Conservation (phyloP, 2,329 filamentous ascomycete genomes). For the Fusarium brevicatenulatum region DNA sequence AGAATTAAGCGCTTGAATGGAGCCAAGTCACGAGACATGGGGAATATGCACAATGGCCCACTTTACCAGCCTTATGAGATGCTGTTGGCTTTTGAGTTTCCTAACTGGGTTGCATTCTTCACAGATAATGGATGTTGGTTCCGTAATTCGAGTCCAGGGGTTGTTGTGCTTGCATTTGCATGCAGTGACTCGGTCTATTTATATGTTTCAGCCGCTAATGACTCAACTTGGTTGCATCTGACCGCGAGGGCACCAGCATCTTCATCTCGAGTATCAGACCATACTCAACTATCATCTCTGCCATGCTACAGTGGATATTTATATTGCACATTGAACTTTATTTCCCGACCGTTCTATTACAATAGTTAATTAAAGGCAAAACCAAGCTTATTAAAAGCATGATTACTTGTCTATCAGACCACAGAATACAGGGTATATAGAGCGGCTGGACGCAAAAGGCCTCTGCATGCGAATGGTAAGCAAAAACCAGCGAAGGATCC, state of each 20-base stretch:
- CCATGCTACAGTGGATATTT: neutral
- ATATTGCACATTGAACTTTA: neutral
- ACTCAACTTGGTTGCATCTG: neutral
- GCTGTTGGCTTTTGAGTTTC: neutral
- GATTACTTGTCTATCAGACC: neutral
- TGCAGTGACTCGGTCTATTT: neutral
- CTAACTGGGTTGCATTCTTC: conserved; percentile 4
- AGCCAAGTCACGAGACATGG: conserved; percentile 13
- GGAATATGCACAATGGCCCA: conserved; percentile 1
- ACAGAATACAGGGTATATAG: neutral
- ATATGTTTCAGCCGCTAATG: neutral
- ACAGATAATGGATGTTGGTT: neutral
- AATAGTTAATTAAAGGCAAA: no score
- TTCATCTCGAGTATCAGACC: neutral
- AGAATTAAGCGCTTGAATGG: conserved; percentile 16
- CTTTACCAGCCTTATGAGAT: conserved; percentile 12
- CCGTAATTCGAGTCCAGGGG: neutral
- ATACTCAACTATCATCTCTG: neutral
- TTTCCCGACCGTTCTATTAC: no score
- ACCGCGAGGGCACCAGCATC: neutral
- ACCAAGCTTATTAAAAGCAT: neutral
- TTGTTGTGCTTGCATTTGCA: neutral
- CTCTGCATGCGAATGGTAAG: neutral
- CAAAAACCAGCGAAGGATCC: neutral
- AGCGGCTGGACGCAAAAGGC: neutral